Evolutionary conservation across 75 land plant species (phyloP), one percentile per base, ranked within the genome.

Genomic region (Pinus tabuliformis): DNA sequence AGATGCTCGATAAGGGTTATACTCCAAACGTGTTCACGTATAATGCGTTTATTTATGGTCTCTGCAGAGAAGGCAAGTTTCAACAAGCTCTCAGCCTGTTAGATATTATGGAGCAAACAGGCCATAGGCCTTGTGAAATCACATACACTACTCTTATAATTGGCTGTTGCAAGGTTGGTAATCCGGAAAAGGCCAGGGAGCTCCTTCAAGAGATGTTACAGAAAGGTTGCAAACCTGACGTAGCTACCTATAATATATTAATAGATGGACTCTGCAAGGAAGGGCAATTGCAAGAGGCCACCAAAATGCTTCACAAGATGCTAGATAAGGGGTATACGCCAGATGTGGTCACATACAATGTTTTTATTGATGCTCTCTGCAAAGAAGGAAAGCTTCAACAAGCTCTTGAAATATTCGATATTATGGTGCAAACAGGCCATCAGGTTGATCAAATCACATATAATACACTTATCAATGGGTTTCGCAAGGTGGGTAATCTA

Each of bases 391-490:
- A 66, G 57, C 68, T 83, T 63, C 59, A 61, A 14, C 81, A 83
- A 63, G 91, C 86, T 28, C 65, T 54, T 72, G 79, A 76, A 1
- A 21, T 89, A 14, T 78, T 92, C 52, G 75, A 74, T 26, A 77
- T 73, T 61, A 80, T 83, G 65, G 22, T 79, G 37, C 82, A 83
- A 65, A 62, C 65, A 0, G 91, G 91, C 24, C 76, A 82, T 56
- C 70, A 76, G 17, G 79, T 88, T 20, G 78, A 83, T 54, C 61
- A 76, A 16, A n/a, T 85, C 39, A 87, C 91, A 11, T 89, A 87
- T 62, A 86, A 82, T 70, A 85, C 85, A 64, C 78, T 92, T 30
- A 85, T 92, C 59, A 85, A 92, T 76, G 89, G 91, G 3, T 83
- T 83, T 9, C 78, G 84, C 26, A 83, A 82, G 64, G 73, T 75